These are phyloP conservation scores for Nyctanthes arbortristis DNA, from an alignment of 257 asterid genomes.

Conservation along the genomic window DNA sequence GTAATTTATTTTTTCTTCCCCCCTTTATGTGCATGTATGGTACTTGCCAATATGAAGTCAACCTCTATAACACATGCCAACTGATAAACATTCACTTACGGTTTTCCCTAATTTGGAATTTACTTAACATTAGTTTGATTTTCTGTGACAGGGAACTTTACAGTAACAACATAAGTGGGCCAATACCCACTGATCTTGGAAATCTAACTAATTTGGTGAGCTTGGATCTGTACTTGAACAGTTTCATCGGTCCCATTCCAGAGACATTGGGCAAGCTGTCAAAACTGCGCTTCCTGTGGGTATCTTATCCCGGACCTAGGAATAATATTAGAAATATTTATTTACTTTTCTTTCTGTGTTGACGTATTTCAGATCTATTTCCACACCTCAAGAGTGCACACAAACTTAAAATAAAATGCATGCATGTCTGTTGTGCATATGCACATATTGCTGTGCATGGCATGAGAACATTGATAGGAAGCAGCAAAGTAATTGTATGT, in stretches of 20 bases:
- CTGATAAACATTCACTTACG: background rate
- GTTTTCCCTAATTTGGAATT: constrained; percentile 18
- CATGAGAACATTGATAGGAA: background rate
- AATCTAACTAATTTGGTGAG: constrained; percentile 97
- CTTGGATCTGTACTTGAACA: constrained; percentile 97
- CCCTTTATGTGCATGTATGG: background rate
- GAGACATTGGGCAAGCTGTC: constrained; percentile 84
- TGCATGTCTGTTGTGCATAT: no score
- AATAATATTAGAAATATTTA: constrained; percentile 5
- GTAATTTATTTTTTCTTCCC: background rate
- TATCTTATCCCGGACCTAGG: constrained; percentile 30
- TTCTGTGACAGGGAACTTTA: constrained; percentile 76
- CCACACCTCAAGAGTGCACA: no score
- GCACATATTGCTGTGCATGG: background rate
- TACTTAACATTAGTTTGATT: constrained; percentile 6
- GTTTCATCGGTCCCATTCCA: constrained; percentile 85
- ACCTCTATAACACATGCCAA: background rate
- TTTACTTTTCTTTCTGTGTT: background rate
- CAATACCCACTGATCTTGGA: constrained; percentile 85
- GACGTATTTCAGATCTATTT: no score
- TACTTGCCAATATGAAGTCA: background rate
- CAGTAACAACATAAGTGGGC: constrained; percentile 89
- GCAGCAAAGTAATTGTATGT: background rate
- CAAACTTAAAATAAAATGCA: no score
- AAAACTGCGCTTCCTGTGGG: constrained; percentile 90